Base-by-base conservation (phyloP, 352 stramenopile genomes). In the Lagenidium sp. region DNA sequence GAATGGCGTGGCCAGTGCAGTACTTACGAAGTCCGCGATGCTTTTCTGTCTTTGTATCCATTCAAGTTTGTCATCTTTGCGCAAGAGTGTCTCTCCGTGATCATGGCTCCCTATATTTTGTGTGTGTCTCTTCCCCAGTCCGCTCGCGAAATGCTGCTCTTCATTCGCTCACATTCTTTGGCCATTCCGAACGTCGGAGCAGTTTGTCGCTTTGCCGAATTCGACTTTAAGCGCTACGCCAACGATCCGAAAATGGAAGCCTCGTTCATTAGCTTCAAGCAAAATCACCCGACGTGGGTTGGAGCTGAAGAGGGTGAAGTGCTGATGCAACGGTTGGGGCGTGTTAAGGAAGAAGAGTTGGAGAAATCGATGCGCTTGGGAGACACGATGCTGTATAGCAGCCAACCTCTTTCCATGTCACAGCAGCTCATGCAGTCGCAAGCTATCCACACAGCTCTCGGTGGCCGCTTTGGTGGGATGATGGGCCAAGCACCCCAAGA, bases 181-280 rank as follows among this genome's bases (percentile, higher is more conserved):
- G 77, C 96, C 48, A 70, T 98, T 13, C 75, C 94, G 3, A 89
- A 93, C 42, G 78, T 94, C 16, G 95, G 96, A 18, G 84, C 97
- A 20, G 87, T 99, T 10, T 98, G 95, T 62, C 93, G 94, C 22
- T 93, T 89, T 49, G 80, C 85, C 24, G 92, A 96, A 37, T 99
- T 98, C 63, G 94, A 99, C 60, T 98, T 99, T 57, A 94, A 98
- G 44, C 72, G 78, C 32, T 98, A 97, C 57, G 71, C 78, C 19
- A 85, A 96, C 54, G 85, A 94, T 42, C 44, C 59, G 16, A 99
- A 99, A 67, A 98, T 98, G 89, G 94, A 99, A 58, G 97, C 95
- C 32, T 97, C 82, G 31, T 98, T 98, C 55, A 84, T 98, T 41
- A 98, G 90, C 43, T 99, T 99, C 60, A 97, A 96, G 55, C 79